Conservation (phyloP, 2,329 filamentous ascomycete species). For the Pyricularia sp. region DNA sequence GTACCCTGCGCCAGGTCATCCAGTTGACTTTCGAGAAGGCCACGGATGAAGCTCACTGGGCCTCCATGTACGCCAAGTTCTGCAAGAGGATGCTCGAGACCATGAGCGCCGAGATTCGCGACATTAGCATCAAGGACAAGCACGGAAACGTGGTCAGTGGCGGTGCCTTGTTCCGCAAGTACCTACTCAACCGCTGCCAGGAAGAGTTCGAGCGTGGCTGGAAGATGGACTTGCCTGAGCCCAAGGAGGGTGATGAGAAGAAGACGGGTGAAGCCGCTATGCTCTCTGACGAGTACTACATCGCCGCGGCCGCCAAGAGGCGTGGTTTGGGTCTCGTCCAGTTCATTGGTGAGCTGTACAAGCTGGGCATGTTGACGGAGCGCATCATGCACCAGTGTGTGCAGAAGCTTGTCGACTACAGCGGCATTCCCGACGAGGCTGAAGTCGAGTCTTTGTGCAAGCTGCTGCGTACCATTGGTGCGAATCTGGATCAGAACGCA, state of each 20-base stretch:
- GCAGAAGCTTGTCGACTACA: constrained; percentile 91
- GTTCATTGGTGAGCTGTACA: constrained; percentile 99
- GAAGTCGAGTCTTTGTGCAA: constrained; percentile 95
- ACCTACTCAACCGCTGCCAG: constrained; percentile 95
- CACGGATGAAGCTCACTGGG: constrained; percentile 97
- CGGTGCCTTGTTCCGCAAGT: constrained; percentile 94
- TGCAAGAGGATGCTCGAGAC: constrained; percentile 93
- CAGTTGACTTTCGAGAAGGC: constrained; percentile 99
- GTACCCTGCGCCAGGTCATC: constrained; percentile 93
- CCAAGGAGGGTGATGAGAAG: constrained; percentile 60
- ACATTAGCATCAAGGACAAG: constrained; percentile 88
- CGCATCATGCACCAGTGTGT: constrained; percentile 99
- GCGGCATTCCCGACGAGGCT: constrained; percentile 85
- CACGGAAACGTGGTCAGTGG: constrained; percentile 80
- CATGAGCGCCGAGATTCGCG: constrained; percentile 90
- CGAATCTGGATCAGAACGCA: constrained; percentile 60
- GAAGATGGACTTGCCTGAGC: constrained; percentile 78
- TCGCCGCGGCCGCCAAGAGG: constrained; percentile 87
- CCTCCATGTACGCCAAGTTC: constrained; percentile 97
- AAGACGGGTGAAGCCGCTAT: constrained; percentile 65
- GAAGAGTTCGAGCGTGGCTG: constrained; percentile 98
- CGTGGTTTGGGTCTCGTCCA: constrained; percentile 95
- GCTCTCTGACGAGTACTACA: constrained; percentile 94
- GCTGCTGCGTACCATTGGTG: constrained; percentile 83
- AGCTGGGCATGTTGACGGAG: constrained; percentile 95